These are phyloP conservation scores for Pseudocercospora eumusae DNA, from an alignment of 2,329 filamentous ascomycete species.

Conservation along the genomic window DNA sequence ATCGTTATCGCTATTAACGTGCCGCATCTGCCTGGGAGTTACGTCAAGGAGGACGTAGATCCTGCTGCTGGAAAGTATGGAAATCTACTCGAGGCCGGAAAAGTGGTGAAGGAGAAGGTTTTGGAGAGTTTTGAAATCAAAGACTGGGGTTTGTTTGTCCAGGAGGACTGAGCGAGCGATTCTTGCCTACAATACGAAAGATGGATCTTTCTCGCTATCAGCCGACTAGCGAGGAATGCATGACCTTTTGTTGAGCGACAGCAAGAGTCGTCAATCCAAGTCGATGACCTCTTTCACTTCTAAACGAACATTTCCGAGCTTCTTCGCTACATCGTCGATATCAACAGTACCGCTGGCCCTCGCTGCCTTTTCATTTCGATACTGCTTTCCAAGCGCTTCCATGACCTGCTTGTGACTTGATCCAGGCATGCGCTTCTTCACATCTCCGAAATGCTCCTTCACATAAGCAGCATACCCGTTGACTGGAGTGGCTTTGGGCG, in stretches of 20 bases:
- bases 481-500: slow-evolving; percentile 26
- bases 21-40: slow-evolving; percentile 75
- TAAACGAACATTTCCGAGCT: slow-evolving; percentile 24
- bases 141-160: slow-evolving; percentile 73
- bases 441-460: slow-evolving; percentile 65
- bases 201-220: neutral
- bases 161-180: slow-evolving; percentile 11
- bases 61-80: slow-evolving; percentile 65
- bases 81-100: slow-evolving; percentile 61
- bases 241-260: neutral
- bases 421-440: slow-evolving; percentile 59
- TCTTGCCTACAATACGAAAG: neutral
- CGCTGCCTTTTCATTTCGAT: slow-evolving; percentile 53
- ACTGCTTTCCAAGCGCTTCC: slow-evolving; percentile 65
- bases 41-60: slow-evolving; percentile 68
- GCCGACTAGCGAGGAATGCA: neutral
- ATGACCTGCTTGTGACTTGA: slow-evolving; percentile 67
- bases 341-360: neutral
- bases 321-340: slow-evolving; percentile 19
- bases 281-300: slow-evolving; percentile 20
- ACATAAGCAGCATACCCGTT: slow-evolving; percentile 62
- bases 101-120: slow-evolving; percentile 69
- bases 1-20: slow-evolving; percentile 85
- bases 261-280: slow-evolving; percentile 15
- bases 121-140: slow-evolving; percentile 74